Evolutionary conservation across 2,329 filamentous ascomycete species (phyloP), one percentile per base, ranked within the genome.

Genomic region (Stromatinia cepivora): DNA sequence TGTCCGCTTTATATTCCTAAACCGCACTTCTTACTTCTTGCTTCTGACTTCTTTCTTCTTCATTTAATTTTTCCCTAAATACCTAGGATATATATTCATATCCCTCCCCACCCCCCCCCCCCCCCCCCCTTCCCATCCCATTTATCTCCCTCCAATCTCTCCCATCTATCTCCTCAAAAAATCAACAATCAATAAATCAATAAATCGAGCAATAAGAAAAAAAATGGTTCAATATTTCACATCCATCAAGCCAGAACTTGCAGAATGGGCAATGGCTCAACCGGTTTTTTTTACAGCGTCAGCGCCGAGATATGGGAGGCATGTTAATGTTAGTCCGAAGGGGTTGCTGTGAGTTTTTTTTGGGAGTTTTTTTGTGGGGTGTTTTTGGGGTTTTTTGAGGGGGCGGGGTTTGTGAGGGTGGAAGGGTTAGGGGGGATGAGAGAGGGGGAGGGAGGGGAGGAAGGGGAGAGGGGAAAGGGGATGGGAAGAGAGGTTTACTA

Each of bases 291-390:
- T 90, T 82, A 89, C 91, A 15, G 89, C 87, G 53, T 91, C 89
- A 20, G 90, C 91, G 0, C 90, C 91, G 0, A 84, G 88, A 36
- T 83, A 84, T n/a, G 88, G 86, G 28, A 79, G 81, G 1, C 91
- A 94, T 80, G 83, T 94, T 81, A 94, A 94, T 76, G 70, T 93
- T 68, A 93, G 90, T 0, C 91, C 91, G 90, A 92, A 62, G 93
- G 94, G 91, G 62, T 84, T 90, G 31, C 82, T 87, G 54, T 67
- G 53, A 67, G 65, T 66, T 4, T 3, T 57, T 17, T 28, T n/a
- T 13, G 25, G n/a, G 11, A 22, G 34, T 6, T 31, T 20, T 3
- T 20, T 11, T 39, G 9, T 10, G 11, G 36, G 36, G 36, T 4
- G 1, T 39, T 58, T 25, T 10, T 36, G 15, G 22, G 45, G 20